Evolutionary conservation across 768 basidiomycete species (phyloP), one percentile per base, ranked within the genome.

Genomic region (Agaricus subrufescens): DNA sequence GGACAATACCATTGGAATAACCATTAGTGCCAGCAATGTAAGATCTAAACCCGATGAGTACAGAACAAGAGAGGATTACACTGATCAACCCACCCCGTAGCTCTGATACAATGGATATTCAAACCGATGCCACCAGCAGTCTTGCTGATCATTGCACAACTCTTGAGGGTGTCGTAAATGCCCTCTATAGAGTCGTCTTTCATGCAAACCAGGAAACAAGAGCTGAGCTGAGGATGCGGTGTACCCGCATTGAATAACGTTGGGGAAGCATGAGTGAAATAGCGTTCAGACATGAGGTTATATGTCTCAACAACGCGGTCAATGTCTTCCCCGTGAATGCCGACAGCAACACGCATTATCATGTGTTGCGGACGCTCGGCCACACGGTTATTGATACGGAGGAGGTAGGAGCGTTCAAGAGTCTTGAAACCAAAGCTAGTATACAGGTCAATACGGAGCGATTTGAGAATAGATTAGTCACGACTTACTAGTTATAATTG

Each of bases 1-100:
- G 97, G 1, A 98, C 93, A 66, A 99, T 97, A 55, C 97, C 97
- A 64, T 98, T 99, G 2, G 95, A 98, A 72, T 97, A 96, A 1
- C 97, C 97, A 70, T 98, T 98, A 30, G 97, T 99, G 23, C 97
- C 97, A 11, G 97, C 94, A 60, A 99, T 99, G 75, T 99, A 99
- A 0, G 96, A 94, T 15, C 96, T 93, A 57, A 0, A 34, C 7
- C 34, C 11, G 7, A 34, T 34, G 34, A 34, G 7, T 6, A 34
- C 8, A 34, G 19, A 42, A 19, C 19, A 19, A 42, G 12, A 42
- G 19, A 19, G 19, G 19, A 42, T 12, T 42, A 42, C 14, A 42
- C 12, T 8, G 7, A 34, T 25, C 26, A 5, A 45, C 68, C 27
- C 65, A 92, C 91, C 91, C 92, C 44, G 91, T 98, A 11, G 96